phyloP scores from a whole-genome alignment of 768 basidiomycete genomes.

The Mycena crocata region DNA sequence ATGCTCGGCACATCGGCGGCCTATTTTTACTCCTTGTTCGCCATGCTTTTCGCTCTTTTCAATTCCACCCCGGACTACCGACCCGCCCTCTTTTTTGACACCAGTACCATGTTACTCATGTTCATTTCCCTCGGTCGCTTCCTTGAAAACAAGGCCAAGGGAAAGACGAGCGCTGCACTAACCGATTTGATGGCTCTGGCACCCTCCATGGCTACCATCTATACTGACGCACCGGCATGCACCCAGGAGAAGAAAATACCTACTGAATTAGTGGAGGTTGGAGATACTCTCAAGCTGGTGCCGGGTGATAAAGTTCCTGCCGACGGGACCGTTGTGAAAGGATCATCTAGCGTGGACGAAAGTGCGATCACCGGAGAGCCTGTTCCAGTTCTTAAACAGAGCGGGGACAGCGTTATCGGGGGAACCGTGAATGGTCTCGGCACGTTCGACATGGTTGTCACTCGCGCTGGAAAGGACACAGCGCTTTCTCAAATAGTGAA shows the following conservation, averaged over 20 bases:
- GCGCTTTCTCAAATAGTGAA: slow-evolving; percentile 96
- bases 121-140: slow-evolving; percentile 96
- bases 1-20: slow-evolving; percentile 95
- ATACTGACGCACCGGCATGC: slow-evolving; percentile 85
- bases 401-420: slow-evolving; percentile 90
- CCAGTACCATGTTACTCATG: slow-evolving; percentile 97
- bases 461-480: slow-evolving; percentile 95
- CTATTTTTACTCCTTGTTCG: slow-evolving; percentile 87
- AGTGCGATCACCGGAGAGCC: slow-evolving; percentile 97
- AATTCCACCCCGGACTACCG: slow-evolving; percentile 74
- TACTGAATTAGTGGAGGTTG: slow-evolving; percentile 94
- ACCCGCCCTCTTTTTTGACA: slow-evolving; percentile 96
- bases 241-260: slow-evolving; percentile 90
- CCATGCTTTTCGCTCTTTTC: slow-evolving; percentile 74
- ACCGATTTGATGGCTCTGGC: slow-evolving; percentile 96
- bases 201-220: slow-evolving; percentile 96
- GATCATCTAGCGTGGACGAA: slow-evolving; percentile 92
- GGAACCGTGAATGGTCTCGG: slow-evolving; percentile 97
- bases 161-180: slow-evolving; percentile 95
- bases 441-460: slow-evolving; percentile 97
- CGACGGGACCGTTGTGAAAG: slow-evolving; percentile 90
- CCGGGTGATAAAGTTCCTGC: slow-evolving; percentile 98
- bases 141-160: slow-evolving; percentile 97
- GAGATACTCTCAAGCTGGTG: slow-evolving; percentile 92
- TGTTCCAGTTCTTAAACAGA: slow-evolving; percentile 85